Conservation (phyloP, 768 basidiomycete genomes). For the Pleurotus tuber-regium region DNA sequence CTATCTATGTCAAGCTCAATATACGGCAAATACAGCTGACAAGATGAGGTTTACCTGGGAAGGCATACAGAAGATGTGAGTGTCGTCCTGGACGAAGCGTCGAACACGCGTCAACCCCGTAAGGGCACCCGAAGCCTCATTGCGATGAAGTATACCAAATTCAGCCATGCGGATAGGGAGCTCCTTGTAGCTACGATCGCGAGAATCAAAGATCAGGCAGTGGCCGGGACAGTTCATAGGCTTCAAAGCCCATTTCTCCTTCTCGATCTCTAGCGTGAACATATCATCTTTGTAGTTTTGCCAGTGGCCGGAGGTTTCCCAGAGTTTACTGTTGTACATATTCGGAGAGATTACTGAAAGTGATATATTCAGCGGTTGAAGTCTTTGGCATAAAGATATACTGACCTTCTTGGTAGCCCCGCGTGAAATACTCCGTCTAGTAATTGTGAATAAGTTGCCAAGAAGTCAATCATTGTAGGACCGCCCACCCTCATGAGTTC, state of each 20-base stretch:
- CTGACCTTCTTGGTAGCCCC: slow-evolving; percentile 91
- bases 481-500: slow-evolving; percentile 83
- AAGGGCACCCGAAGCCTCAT: slow-evolving; percentile 93
- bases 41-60: slow-evolving; percentile 55
- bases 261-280: slow-evolving; percentile 93
- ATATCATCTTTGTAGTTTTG: slow-evolving; percentile 98
- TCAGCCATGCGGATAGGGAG: slow-evolving; percentile 97
- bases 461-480: neutral
- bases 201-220: slow-evolving; percentile 91
- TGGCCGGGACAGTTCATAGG: slow-evolving; percentile 99
- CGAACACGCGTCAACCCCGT: slow-evolving; percentile 92
- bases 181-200: slow-evolving; percentile 93
- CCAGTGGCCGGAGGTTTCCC: slow-evolving; percentile 99
- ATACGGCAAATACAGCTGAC: slow-evolving; percentile 9
- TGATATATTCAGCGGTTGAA: neutral
- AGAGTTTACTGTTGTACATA: slow-evolving; percentile 94
- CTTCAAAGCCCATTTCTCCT: slow-evolving; percentile 94
- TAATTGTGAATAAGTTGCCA: slow-evolving; percentile 7
- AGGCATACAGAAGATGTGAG: slow-evolving; percentile 98
- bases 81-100: slow-evolving; percentile 96
- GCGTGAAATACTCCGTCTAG: slow-evolving; percentile 89
- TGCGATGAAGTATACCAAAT: slow-evolving; percentile 95
- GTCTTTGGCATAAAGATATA: neutral
- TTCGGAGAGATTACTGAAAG: slow-evolving; percentile 90
- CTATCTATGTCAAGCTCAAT: slow-evolving; percentile 50